Evolutionary conservation across 495 filamentous ascomycete genomes (phyloP).

Genomic region (Ascobolus immersus): DNA sequence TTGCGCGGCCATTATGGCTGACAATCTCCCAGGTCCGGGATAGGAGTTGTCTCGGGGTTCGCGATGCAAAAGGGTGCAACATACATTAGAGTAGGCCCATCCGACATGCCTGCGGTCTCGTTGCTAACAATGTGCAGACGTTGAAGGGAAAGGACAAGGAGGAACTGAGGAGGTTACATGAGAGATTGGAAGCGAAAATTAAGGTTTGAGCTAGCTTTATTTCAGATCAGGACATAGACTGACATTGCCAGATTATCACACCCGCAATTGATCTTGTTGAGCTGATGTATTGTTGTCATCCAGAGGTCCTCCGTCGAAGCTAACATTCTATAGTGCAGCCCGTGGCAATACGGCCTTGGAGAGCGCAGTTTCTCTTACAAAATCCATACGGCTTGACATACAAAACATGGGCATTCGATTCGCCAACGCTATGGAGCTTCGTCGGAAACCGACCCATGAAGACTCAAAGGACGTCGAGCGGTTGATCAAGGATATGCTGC

Average conservation of each 20-base stretch:
- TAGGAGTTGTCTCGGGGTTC: slow-evolving; percentile 66
- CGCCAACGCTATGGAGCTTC: slow-evolving; percentile 29
- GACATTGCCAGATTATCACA: slow-evolving; percentile 44
- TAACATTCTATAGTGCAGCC: slow-evolving; percentile 33
- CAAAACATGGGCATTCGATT: slow-evolving; percentile 58
- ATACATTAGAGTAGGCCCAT: slow-evolving; percentile 39
- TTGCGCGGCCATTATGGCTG: slow-evolving; percentile 4
- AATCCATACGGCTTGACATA: slow-evolving; percentile 68
- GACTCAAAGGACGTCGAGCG: slow-evolving; percentile 45
- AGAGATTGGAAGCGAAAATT: slow-evolving; percentile 59
- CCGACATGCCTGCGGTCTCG: neutral
- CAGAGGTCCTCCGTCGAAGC: neutral
- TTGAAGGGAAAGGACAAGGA: slow-evolving; percentile 42
- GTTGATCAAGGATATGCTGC: slow-evolving; percentile 52
- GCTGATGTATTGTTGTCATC: slow-evolving; percentile 36
- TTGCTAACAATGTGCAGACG: slow-evolving; percentile 22
- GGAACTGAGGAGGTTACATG: slow-evolving; percentile 45
- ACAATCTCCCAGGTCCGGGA: slow-evolving; percentile 39
- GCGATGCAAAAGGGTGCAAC: slow-evolving; percentile 59
- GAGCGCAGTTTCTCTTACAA: slow-evolving; percentile 64
- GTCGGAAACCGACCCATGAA: slow-evolving; percentile 24
- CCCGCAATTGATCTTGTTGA: slow-evolving; percentile 88
- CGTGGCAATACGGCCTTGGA: slow-evolving; percentile 89
- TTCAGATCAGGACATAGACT: neutral
- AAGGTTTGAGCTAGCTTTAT: slow-evolving; percentile 25